Evolutionary conservation across 805 yeast species (phyloP), one percentile per base, ranked within the genome.

Genomic region (Nakazawaea holstii): DNA sequence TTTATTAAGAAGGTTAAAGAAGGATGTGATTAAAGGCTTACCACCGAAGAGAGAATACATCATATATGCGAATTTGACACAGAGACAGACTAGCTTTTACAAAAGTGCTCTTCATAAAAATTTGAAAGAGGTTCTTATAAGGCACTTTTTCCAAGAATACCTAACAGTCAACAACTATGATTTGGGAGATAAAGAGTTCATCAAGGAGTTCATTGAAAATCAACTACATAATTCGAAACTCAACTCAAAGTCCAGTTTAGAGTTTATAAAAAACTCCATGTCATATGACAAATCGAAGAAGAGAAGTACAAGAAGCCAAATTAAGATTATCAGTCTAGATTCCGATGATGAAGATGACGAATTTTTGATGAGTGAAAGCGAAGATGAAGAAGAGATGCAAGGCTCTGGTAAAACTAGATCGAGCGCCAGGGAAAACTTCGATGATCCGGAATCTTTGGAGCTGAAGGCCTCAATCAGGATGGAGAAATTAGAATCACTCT

Each of bases 21-120:
- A 72, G 46, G 84, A 80, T 48, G 96, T 87, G 0, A 69, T 86
- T 14, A 73, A 71, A 28, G 73, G 74, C 36, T 68, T 94, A 47
- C 98, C 97, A 0, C 86, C 92, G 1, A 94, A 94, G 64, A 80
- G 94, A 52, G 99, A 92, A 64, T 92, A 89, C 58, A 76, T 88
- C 38, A 71, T 92, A 1, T 89, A 87, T 62, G 78, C 88, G 6
- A 78, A 84, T 3, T 62, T 92, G 49, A 76, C 92, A 0, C 62
- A 69, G 0, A 57, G 70, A 35, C 99, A 92, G 65, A 74, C 72
- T 29, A 68, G 71, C n/a, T 66, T 90, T 13, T 87, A 89, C 59
- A 65, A 71, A 41, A 70, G 63, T 11, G 79, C 82, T 0, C 61
- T 84, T 37, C 54, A 69, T 28, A 69, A 70, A 8, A 60, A 67